Evolutionary conservation across 768 basidiomycete genomes (phyloP).

Genomic region (Leccinum fibrillosum): DNA sequence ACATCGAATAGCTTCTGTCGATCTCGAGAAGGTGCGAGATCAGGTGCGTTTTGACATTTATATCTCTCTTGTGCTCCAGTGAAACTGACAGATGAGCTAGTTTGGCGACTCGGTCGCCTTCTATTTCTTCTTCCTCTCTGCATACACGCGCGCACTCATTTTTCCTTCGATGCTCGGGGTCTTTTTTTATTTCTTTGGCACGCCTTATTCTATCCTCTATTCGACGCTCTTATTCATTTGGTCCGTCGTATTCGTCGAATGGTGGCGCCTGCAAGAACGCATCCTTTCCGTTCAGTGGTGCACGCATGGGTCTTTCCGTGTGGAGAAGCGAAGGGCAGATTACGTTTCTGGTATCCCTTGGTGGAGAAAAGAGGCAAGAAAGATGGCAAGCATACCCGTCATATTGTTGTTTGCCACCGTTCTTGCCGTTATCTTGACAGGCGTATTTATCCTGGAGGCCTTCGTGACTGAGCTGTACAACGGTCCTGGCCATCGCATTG

Average conservation of each 20-base stretch:
- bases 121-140: constrained; percentile 86
- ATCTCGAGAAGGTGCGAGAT: constrained; percentile 67
- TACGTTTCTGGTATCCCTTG: constrained; percentile 56
- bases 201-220: constrained; percentile 74
- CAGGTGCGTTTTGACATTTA: constrained; percentile 46
- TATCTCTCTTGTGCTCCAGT: neutral
- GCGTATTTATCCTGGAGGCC: constrained; percentile 84
- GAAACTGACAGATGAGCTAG: constrained; percentile 25
- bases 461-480: constrained; percentile 87
- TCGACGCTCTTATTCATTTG: constrained; percentile 77
- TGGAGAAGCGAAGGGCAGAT: constrained; percentile 68
- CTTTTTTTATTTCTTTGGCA: constrained; percentile 64
- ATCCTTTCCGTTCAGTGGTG: constrained; percentile 82
- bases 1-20: constrained; percentile 56
- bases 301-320: constrained; percentile 70
- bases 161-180: constrained; percentile 74
- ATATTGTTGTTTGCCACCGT: constrained; percentile 70
- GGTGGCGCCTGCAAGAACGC: constrained; percentile 87
- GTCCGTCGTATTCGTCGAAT: constrained; percentile 84
- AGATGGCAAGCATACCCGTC: constrained; percentile 66
- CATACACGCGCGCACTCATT: constrained; percentile 77
- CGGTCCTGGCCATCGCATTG: constrained; percentile 75
- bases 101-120: constrained; percentile 83
- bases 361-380: constrained; percentile 72
- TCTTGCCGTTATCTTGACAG: constrained; percentile 69